Conservation (phyloP, 2,329 filamentous ascomycete genomes). For the Golovinomyces cichoracearum region DNA sequence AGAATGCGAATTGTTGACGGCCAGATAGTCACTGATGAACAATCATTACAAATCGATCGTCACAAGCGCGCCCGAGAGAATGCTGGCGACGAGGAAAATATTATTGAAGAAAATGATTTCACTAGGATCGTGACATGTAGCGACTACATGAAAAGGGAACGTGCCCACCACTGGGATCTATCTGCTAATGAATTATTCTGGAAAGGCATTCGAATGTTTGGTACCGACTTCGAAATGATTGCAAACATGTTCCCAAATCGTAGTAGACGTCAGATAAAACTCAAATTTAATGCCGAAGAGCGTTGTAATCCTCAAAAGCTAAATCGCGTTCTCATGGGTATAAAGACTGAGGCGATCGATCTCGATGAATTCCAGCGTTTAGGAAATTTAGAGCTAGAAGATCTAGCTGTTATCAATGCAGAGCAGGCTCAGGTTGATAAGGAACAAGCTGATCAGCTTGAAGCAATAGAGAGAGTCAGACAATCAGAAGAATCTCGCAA, state of each 20-base stretch:
- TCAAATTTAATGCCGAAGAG: constrained; percentile 64
- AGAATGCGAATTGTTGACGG: constrained; percentile 20
- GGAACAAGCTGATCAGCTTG: constrained; percentile 22
- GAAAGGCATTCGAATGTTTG: constrained; percentile 46
- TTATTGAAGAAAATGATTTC: constrained; percentile 51
- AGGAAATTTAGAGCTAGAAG: constrained; percentile 27
- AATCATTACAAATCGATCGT: constrained; percentile 39
- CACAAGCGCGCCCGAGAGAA: constrained; percentile 34
- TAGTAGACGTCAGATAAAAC: constrained; percentile 48
- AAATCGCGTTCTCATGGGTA: constrained; percentile 34
- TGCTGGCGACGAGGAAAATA: constrained; percentile 26
- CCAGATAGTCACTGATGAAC: constrained; percentile 44
- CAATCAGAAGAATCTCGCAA: constrained; percentile 9
- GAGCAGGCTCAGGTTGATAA: constrained; percentile 22
- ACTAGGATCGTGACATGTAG: constrained; percentile 42
- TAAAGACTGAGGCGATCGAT: constrained; percentile 30
- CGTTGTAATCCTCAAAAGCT: constrained; percentile 36
- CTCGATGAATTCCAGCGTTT: constrained; percentile 33
- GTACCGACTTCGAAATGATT: constrained; percentile 64
- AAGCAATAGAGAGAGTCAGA: constrained; percentile 20
- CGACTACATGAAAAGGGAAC: constrained; percentile 39
- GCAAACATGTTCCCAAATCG: constrained; percentile 47
- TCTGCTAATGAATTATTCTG: constrained; percentile 53
- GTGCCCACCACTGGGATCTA: constrained; percentile 42
- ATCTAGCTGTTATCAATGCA: constrained; percentile 28